A percentile compares a stretch with the other conserved stretches of the same genome.
Conservation (phyloP, 768 basidiomycete genomes). For the Trametopsis cervina region DNA sequence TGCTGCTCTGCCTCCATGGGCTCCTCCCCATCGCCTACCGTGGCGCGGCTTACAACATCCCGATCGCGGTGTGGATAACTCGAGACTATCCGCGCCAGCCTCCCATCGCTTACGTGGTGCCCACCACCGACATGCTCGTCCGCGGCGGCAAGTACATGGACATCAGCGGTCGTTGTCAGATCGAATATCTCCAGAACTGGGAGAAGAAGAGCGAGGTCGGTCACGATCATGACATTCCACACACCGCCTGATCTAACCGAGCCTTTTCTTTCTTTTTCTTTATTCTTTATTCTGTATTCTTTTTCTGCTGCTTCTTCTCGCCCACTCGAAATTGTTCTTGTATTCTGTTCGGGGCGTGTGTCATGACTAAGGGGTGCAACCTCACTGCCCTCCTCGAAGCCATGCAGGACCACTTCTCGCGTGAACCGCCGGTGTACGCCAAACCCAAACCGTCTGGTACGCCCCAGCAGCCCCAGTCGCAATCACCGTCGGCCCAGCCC, state of each 20-base stretch:
- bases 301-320: background rate
- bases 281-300: no score
- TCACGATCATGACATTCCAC: slow-evolving; percentile 7
- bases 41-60: slow-evolving; percentile 82
- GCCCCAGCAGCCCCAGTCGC: slow-evolving; percentile 8
- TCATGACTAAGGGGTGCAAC: slow-evolving; percentile 55
- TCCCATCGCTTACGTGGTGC: slow-evolving; percentile 87
- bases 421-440: slow-evolving; percentile 84
- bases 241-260: no score
- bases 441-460: slow-evolving; percentile 44
- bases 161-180: slow-evolving; percentile 64
- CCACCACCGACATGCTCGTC: slow-evolving; percentile 86
- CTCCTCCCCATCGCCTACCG: slow-evolving; percentile 83
- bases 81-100: slow-evolving; percentile 76
- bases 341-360: no score
- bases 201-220: slow-evolving; percentile 76
- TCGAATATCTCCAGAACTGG: slow-evolving; percentile 76
- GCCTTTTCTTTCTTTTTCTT: no score
- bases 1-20: slow-evolving; percentile 87
- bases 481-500: slow-evolving; percentile 12
- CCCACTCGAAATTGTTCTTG: no score
- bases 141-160: slow-evolving; percentile 71
- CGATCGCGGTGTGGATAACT: slow-evolving; percentile 83
- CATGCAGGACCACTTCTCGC: slow-evolving; percentile 78
- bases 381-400: slow-evolving; percentile 68